phyloP scores from a whole-genome alignment of 768 basidiomycete species.

The Lactifluus subvellereus region DNA sequence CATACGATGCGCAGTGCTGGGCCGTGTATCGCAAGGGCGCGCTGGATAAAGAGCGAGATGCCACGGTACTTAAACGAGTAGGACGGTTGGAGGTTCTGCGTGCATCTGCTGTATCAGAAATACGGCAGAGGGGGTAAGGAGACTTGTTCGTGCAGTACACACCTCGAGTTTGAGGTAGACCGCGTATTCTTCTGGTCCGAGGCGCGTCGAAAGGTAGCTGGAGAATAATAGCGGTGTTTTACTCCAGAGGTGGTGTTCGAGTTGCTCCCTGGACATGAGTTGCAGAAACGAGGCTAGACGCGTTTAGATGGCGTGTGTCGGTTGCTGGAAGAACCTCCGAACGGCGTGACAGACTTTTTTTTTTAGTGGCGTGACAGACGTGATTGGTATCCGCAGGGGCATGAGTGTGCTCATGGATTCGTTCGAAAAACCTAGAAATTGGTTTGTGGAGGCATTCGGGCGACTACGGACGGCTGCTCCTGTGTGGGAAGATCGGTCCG shows the following conservation, averaged over 20 bases:
- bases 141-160: not conserved
- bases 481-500: too few relatives aligned
- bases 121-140: not conserved
- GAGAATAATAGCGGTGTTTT: conserved; percentile 16
- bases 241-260: conserved; percentile 7
- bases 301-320: not conserved
- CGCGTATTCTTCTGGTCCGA: not conserved
- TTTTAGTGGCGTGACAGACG: too few relatives aligned
- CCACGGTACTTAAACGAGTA: conserved; percentile 44
- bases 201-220: not conserved
- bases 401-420: too few relatives aligned
- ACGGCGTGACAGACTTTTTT: too few relatives aligned
- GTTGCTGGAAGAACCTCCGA: too few relatives aligned
- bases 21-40: too few relatives aligned
- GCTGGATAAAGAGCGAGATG: not conserved
- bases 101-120: not conserved
- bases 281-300: not conserved
- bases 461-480: too few relatives aligned
- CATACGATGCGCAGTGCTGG: conserved; percentile 23
- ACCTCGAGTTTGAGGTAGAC: not conserved
- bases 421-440: too few relatives aligned
- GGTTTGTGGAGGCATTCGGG: too few relatives aligned
- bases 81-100: conserved; percentile 63
- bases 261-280: not conserved
- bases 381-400: too few relatives aligned